A percentile compares a stretch with the other conserved stretches of the same genome.
Conservation (phyloP, 306 rosid species). For the Trifolium pratense region DNA sequence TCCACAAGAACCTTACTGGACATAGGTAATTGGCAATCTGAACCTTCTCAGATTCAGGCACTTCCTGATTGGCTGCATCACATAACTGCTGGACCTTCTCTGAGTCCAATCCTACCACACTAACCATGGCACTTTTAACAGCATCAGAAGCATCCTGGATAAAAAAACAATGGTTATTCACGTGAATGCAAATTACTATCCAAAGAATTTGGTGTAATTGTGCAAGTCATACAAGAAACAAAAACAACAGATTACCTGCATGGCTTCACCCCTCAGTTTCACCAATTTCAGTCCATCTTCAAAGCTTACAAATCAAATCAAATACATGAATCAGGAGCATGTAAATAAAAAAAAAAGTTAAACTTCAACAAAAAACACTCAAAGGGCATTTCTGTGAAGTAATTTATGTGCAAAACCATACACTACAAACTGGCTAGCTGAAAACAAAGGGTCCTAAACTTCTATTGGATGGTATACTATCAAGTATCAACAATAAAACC, state of each 20-base stretch:
- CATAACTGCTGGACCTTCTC: conserved; percentile 92
- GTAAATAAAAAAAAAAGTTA: conserved; percentile 20
- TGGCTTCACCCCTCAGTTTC: conserved; percentile 96
- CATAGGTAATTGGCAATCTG: conserved; percentile 97
- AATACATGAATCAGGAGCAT: conserved; percentile 30
- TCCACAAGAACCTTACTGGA: conserved; percentile 64
- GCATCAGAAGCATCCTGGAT: conserved; percentile 90
- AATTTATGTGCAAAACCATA: conserved; percentile 18
- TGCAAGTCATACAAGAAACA: conserved; percentile 30
- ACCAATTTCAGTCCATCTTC: conserved; percentile 99
- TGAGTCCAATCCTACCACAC: conserved; percentile 87
- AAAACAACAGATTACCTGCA: conserved; percentile 73
- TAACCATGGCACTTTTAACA: conserved; percentile 91
- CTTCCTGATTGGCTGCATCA: conserved; percentile 94
- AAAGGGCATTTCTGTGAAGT: conserved; percentile 23
- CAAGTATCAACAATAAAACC: not conserved
- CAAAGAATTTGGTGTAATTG: not conserved
- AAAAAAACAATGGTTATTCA: conserved; percentile 19
- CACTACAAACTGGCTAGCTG: conserved; percentile 5
- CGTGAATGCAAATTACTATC: not conserved
- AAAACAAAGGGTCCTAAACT: conserved; percentile 2
- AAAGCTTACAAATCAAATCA: conserved; percentile 64
- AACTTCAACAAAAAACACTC: conserved; percentile 35
- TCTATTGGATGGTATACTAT: not conserved
- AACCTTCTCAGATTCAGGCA: conserved; percentile 77